Base-by-base conservation (phyloP, 257 asterid species). In the Solanum sejunctum region DNA sequence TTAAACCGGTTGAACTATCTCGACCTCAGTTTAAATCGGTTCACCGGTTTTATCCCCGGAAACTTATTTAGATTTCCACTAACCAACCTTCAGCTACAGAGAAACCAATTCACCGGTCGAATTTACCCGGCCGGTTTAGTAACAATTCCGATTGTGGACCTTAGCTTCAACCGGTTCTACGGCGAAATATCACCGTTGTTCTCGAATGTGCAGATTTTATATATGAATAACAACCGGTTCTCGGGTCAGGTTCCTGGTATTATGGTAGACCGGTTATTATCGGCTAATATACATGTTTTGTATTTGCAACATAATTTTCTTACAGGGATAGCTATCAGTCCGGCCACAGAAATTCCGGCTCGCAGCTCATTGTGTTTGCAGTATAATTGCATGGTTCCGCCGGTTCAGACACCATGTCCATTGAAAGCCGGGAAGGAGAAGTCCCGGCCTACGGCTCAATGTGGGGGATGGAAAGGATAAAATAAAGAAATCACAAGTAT, bases 351-450 rank as follows among this genome's bases (percentile, higher is more conserved):
- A 86, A 97, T 97, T 82, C 99, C 99, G 0, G 32, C 90, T 84
- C 91, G 91, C 85, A 88, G 93, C 13, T 95, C 99, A 1, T 64
- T 96, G 89, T 96, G 99, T 85, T 87, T 95, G 86, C 98, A 96
- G 91, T 96, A 96, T 60, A 96, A 95, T 84, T 95, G 99, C 84
- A 94, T 95, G 99, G 97, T 95, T 45, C 90, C 87, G 36, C 99
- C 99, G 51, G 90, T 94, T 12, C 90, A 91, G 90, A 92, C 97
- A 61, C 94, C 98, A 4, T 95, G 99, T 85, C 98, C 99, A 2
- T 69, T 91, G 81, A 95, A 92, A 89, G 94, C 99, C 41, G 99
- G 99, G 11, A 85, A 83, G 88, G 97, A 95, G 92, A 92, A 89
- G 85, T 90, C 96, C 15, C 88, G 99, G 91, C 99, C 99, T 43